These are phyloP conservation scores for Cymodocea nodosa DNA, from an alignment of 116 monocot genomes.

Conservation along the genomic window DNA sequence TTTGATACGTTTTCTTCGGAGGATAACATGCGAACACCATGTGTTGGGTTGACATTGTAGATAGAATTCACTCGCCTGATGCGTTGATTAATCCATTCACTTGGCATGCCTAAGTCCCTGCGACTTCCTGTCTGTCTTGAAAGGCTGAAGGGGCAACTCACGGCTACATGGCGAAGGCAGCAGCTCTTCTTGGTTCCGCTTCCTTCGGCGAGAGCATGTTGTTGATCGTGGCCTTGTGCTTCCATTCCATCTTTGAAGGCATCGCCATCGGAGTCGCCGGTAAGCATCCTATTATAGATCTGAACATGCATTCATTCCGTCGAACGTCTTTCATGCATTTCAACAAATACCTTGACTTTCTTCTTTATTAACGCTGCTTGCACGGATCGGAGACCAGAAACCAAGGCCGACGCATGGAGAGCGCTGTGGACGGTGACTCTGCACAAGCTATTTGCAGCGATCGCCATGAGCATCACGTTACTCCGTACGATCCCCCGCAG, in stretches of 20 bases:
- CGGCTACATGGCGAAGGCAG: background rate
- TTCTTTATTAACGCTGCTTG: too few relatives aligned
- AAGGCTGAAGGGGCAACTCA: too few relatives aligned
- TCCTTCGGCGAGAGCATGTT: slow-evolving; percentile 24
- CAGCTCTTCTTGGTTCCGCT: background rate
- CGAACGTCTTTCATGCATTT: background rate
- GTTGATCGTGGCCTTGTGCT: slow-evolving; percentile 56
- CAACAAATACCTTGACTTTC: too few relatives aligned
- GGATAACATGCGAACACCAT: too few relatives aligned
- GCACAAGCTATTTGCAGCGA: slow-evolving; percentile 66
- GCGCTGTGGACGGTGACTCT: slow-evolving; percentile 49
- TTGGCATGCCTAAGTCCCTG: too few relatives aligned
- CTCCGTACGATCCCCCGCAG: slow-evolving; percentile 66
- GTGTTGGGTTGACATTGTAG: too few relatives aligned
- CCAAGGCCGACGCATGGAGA: slow-evolving; percentile 38
- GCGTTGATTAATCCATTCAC: too few relatives aligned
- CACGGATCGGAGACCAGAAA: background rate
- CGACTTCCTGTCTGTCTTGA: too few relatives aligned
- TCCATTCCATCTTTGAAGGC: slow-evolving; percentile 78
- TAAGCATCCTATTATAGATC: background rate
- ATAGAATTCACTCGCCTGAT: too few relatives aligned
- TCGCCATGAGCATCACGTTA: slow-evolving; percentile 74
- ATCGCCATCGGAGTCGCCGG: slow-evolving; percentile 56
- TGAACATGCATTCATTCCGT: background rate
- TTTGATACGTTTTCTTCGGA: too few relatives aligned